phyloP scores from a whole-genome alignment of 2,329 filamentous ascomycete genomes.

The Talaromyces sp. region DNA sequence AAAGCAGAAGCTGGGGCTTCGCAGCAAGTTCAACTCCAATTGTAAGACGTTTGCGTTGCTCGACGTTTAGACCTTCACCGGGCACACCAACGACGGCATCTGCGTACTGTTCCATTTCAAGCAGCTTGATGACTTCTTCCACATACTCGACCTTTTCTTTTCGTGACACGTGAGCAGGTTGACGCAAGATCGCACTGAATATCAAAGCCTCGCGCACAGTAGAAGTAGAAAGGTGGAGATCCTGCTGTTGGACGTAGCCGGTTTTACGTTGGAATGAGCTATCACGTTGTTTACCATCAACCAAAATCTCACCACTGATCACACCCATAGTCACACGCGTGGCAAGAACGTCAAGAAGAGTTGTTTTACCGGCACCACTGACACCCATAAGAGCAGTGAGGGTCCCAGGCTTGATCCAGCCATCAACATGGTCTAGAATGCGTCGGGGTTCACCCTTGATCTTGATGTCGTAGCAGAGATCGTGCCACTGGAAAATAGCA shows the following conservation, averaged over 20 bases:
- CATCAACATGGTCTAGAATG: slow-evolving; percentile 79
- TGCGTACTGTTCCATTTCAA: slow-evolving; percentile 86
- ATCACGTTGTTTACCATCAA: slow-evolving; percentile 69
- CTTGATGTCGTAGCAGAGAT: slow-evolving; percentile 76
- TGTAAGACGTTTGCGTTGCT: slow-evolving; percentile 70
- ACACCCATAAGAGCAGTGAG: slow-evolving; percentile 86
- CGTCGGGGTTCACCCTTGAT: slow-evolving; percentile 72
- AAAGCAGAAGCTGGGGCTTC: slow-evolving; percentile 81
- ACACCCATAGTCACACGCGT: slow-evolving; percentile 85
- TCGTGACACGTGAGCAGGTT: slow-evolving; percentile 66
- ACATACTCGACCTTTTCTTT: slow-evolving; percentile 82
- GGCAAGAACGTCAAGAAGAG: slow-evolving; percentile 78
- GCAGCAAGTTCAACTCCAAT: slow-evolving; percentile 95
- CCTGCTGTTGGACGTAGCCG: slow-evolving; percentile 88
- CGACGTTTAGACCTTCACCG: slow-evolving; percentile 66
- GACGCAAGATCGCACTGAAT: slow-evolving; percentile 80
- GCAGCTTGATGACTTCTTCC: slow-evolving; percentile 80
- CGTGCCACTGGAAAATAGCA: slow-evolving; percentile 78
- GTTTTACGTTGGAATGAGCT: slow-evolving; percentile 86
- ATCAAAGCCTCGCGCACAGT: slow-evolving; percentile 84
- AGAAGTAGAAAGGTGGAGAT: slow-evolving; percentile 76
- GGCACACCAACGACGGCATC: slow-evolving; percentile 88
- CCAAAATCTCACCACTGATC: slow-evolving; percentile 80
- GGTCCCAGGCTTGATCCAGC: slow-evolving; percentile 90
- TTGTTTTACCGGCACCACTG: slow-evolving; percentile 90